phyloP scores from a whole-genome alignment of 257 asterid species.

The Lantana camara region DNA sequence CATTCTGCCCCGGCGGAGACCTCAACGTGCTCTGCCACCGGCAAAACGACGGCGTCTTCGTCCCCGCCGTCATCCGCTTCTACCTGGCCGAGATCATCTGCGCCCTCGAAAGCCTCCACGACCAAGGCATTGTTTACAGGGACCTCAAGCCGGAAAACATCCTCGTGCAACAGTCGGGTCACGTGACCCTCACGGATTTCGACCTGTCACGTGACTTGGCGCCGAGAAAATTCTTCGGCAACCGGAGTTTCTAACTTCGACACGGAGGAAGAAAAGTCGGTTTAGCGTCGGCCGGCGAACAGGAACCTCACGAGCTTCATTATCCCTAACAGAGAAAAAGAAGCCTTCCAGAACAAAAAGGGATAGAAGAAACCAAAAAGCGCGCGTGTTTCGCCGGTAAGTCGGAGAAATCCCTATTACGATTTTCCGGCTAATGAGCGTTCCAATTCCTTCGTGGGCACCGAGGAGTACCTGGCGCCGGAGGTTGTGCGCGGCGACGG shows the following conservation, averaged over 20 bases:
- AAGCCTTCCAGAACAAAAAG: conserved; percentile 15
- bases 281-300: background rate
- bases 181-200: conserved; percentile 78
- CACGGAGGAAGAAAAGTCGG: conserved; percentile 28
- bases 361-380: conserved; percentile 57
- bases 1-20: conserved; percentile 89
- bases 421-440: conserved; percentile 42
- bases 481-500: conserved; percentile 76
- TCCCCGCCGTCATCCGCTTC: conserved; percentile 72
- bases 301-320: conserved; percentile 32
- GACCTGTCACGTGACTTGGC: conserved; percentile 68
- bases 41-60: conserved; percentile 68
- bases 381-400: conserved; percentile 81
- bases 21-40: conserved; percentile 72
- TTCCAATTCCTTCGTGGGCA: conserved; percentile 81
- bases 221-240: conserved; percentile 18
- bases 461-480: conserved; percentile 82
- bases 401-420: conserved; percentile 42
- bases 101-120: conserved; percentile 69
- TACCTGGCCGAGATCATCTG: conserved; percentile 77
- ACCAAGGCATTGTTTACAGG: conserved; percentile 64
- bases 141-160: conserved; percentile 87
- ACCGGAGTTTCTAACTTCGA: background rate
- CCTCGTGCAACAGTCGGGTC: conserved; percentile 77
- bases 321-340: background rate